Evolutionary conservation across 2,329 filamentous ascomycete species (phyloP).

Genomic region (Trichoderma breve): DNA sequence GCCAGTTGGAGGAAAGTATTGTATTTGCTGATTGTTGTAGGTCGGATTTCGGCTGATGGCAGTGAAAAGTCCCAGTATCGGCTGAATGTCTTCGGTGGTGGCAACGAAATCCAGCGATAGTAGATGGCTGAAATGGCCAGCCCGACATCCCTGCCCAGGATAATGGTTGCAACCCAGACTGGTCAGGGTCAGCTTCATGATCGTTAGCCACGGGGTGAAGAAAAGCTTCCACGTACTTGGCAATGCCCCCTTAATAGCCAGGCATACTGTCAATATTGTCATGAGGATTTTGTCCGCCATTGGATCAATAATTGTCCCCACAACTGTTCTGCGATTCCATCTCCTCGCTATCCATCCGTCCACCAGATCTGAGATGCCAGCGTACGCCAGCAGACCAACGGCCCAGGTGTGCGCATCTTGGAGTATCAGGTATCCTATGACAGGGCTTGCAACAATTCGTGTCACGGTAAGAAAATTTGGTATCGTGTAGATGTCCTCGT

Average conservation of each 20-base stretch:
- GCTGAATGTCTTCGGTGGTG: slow-evolving; percentile 85
- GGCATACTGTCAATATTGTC: slow-evolving; percentile 83
- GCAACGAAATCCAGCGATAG: slow-evolving; percentile 92
- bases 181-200: neutral
- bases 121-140: slow-evolving; percentile 86
- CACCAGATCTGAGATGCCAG: slow-evolving; percentile 84
- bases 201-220: neutral
- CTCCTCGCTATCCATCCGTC: slow-evolving; percentile 91
- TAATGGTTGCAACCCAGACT: slow-evolving; percentile 87
- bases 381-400: slow-evolving; percentile 84
- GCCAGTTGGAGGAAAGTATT: slow-evolving; percentile 91
- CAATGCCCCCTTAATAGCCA: slow-evolving; percentile 78
- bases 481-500: slow-evolving; percentile 96
- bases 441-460: slow-evolving; percentile 76
- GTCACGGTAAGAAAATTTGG: slow-evolving; percentile 91
- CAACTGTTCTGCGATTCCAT: slow-evolving; percentile 87
- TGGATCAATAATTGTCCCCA: slow-evolving; percentile 90
- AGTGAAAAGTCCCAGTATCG: slow-evolving; percentile 98
- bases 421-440: slow-evolving; percentile 84
- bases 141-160: slow-evolving; percentile 82
- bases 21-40: slow-evolving; percentile 81
- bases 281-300: slow-evolving; percentile 97
- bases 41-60: slow-evolving; percentile 79
- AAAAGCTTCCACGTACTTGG: slow-evolving; percentile 57
- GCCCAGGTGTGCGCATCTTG: slow-evolving; percentile 78